These are phyloP conservation scores for Auricularia auricula-judae DNA, from an alignment of 768 basidiomycete species.

Conservation along the genomic window DNA sequence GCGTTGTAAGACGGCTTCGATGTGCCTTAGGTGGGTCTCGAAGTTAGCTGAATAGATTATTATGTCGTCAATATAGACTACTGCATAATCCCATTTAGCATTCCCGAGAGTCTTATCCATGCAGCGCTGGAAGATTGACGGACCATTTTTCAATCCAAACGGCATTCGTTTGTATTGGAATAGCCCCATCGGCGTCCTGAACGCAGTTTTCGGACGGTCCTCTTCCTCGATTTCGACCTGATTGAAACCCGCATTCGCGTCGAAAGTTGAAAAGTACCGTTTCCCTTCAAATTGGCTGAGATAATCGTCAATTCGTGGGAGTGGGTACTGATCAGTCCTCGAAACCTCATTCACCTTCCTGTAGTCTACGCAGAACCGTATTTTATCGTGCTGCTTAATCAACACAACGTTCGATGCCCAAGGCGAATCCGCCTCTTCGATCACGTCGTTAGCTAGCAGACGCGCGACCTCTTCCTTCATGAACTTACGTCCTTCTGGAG, in stretches of 20 bases:
- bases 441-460: conserved; percentile 16
- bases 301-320: conserved; percentile 17
- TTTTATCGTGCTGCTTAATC: too few relatives aligned
- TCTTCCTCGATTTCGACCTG: conserved; percentile 1
- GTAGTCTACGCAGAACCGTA: too few relatives aligned
- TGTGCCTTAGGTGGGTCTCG: too few relatives aligned
- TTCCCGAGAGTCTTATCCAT: too few relatives aligned
- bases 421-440: conserved; percentile 29
- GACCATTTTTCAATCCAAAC: conserved; percentile 21
- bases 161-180: conserved; percentile 32
- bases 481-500: too few relatives aligned
- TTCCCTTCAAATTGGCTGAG: conserved; percentile 20
- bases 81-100: too few relatives aligned
- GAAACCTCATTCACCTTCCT: conserved; percentile 13
- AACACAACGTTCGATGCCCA: conserved; percentile 12
- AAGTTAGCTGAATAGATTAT: too few relatives aligned
- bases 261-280: conserved; percentile 23
- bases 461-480: too few relatives aligned
- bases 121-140: too few relatives aligned
- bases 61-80: too few relatives aligned
- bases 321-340: conserved; percentile 18
- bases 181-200: conserved; percentile 27
- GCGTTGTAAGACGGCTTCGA: too few relatives aligned
- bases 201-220: conserved; percentile 25
- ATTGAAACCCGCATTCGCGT: conserved; percentile 28